phyloP scores from a whole-genome alignment of 805 yeast genomes.

The Candida jianshihensis region DNA sequence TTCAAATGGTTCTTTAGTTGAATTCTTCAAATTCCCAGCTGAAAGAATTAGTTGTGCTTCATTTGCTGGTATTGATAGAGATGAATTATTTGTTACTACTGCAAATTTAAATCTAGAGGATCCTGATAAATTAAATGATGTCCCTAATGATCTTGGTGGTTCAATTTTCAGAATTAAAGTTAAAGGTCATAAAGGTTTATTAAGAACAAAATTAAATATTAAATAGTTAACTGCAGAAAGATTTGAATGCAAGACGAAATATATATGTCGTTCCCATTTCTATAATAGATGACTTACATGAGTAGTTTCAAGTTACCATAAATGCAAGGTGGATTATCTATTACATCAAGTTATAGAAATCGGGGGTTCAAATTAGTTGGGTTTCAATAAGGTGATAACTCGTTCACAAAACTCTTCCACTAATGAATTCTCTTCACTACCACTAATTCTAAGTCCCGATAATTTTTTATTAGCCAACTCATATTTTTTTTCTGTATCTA shows the following conservation, averaged over 20 bases:
- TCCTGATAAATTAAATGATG: slow-evolving; percentile 22
- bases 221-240: background rate
- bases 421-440: slow-evolving; percentile 56
- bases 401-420: slow-evolving; percentile 60
- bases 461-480: slow-evolving; percentile 58
- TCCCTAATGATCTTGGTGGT: slow-evolving; percentile 54
- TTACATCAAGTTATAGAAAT: no score
- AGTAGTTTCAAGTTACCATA: no score
- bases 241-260: no score
- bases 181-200: slow-evolving; percentile 28
- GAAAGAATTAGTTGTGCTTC: slow-evolving; percentile 58
- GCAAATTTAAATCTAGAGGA: slow-evolving; percentile 48
- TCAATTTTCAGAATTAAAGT: slow-evolving; percentile 42
- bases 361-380: slow-evolving; percentile 3
- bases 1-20: slow-evolving; percentile 40
- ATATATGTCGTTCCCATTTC: no score
- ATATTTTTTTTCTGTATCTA: slow-evolving; percentile 48
- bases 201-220: slow-evolving; percentile 16
- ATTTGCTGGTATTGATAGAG: slow-evolving; percentile 52
- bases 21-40: slow-evolving; percentile 51
- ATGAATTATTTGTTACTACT: slow-evolving; percentile 61
- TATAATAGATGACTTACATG: no score
- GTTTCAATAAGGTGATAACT: slow-evolving; percentile 11
- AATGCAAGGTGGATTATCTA: no score
- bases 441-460: slow-evolving; percentile 53